These are phyloP conservation scores for Kazachstania viticola DNA, from an alignment of 805 yeast species.

Conservation along the genomic window DNA sequence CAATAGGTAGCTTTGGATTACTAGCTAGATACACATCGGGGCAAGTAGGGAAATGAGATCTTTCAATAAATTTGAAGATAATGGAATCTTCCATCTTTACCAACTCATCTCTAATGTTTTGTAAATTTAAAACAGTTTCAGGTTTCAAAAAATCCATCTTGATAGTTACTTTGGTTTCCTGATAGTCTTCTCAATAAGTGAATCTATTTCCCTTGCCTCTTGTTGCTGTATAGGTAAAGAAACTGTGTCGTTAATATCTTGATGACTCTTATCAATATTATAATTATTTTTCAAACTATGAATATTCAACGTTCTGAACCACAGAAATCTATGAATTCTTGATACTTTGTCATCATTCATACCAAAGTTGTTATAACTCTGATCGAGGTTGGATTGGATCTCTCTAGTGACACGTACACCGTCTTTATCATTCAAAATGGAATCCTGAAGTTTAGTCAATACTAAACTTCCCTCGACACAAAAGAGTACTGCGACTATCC, in stretches of 20 bases:
- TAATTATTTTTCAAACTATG: not conserved
- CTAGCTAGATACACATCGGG: constrained; percentile 59
- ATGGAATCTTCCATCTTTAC: constrained; percentile 95
- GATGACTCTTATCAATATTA: too few species aligned
- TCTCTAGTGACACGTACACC: constrained; percentile 27
- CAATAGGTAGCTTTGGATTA: constrained; percentile 39
- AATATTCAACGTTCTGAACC: constrained; percentile 36
- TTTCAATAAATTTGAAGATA: constrained; percentile 81
- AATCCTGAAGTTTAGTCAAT: constrained; percentile 29
- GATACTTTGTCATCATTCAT: constrained; percentile 38
- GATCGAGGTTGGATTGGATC: constrained; percentile 30
- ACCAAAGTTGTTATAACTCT: constrained; percentile 41
- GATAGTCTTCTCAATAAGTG: not conserved
- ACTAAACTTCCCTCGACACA: constrained; percentile 33
- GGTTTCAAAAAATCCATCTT: constrained; percentile 78
- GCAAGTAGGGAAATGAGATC: constrained; percentile 75
- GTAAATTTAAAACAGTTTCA: constrained; percentile 65
- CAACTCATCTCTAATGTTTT: constrained; percentile 72
- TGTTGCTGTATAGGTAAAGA: too few species aligned
- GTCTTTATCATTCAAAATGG: constrained; percentile 19
- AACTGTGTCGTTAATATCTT: too few species aligned
- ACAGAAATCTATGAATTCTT: constrained; percentile 44
- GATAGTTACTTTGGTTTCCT: not conserved
- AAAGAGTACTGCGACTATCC: constrained; percentile 28
- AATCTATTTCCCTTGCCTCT: too few species aligned